Evolutionary conservation across 2,329 filamentous ascomycete species (phyloP), one percentile per base, ranked within the genome.

Genomic region (Madurella fahalii): DNA sequence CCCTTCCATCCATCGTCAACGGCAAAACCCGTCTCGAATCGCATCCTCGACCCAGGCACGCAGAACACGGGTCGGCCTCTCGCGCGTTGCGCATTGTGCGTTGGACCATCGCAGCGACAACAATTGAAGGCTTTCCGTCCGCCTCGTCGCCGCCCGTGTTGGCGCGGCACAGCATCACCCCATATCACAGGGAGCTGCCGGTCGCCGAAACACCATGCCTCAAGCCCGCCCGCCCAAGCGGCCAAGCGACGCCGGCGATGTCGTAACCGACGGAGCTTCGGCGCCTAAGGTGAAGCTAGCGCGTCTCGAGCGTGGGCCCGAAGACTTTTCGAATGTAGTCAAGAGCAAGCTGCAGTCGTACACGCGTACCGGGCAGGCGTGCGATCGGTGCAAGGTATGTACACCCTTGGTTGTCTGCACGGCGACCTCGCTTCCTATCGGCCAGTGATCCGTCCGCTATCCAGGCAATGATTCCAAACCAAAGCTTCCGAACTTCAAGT

Each of bases 351-450:
- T 82, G 43, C 76, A 78, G 59, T 76, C 77, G 3, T 81, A 81
- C 59, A 80, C 78, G 17, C 74, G 80, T 54, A 95, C 90, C 0
- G 90, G 90, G 9, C 90, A 95, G 73, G 90, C 90, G 32, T 95
- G 90, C 77, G 90, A 95, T 72, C 80, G 90, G 53, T 95, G 90
- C 79, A 94, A 93, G 80, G 87, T 61, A 46, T 18, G 58, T 32
- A 34, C 49, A 30, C 31, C 44, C 25, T 15, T 47, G 25, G 25
- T 42, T 30, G 40, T 30, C 31, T 5, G 2, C 9, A 50, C 32
- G 34, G 34, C 31, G n/a, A 17, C 4, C 40, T 25, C 15, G 8
- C 4, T 5, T 17, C 7, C 25, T 25, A 25, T 7, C 25, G 45
- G n/a, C 13, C 17, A 15, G 40, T 9, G 9, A 20, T 45, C 25